Evolutionary conservation across 1,139 yeast genomes (phyloP), one percentile per base, ranked within the genome.

Genomic region (Chernovozyma sophiae-reginae): DNA sequence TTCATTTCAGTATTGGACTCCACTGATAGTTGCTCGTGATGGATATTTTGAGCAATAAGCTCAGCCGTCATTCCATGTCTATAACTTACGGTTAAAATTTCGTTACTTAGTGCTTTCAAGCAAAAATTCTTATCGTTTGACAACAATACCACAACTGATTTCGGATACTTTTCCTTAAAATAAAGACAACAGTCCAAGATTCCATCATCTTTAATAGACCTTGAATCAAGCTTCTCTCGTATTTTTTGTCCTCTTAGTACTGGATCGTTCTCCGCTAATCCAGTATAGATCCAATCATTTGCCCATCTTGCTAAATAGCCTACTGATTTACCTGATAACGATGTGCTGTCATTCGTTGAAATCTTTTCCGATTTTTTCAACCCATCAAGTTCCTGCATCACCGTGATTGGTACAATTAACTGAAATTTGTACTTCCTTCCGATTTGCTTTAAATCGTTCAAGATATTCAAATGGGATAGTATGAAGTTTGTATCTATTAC

Each of bases 51-150:
- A 0, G 84, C 81, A 25, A 87, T 83, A 27, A 74, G 43, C 16
- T 64, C 58, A 0, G 89, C 85, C 2, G 77, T 71, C 84, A 86
- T 78, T 0, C 68, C 74, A 13, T 65, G 57, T 20, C 78, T 62
- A 48, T 60, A 83, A 3, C 89, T 79, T 0, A 87, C 81, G 0
- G 96, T 86, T 27, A 79, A 61, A 0, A 87, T 55, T 0, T 69
- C 80, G 49, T 86, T 81, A 2, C 81, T 58, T 36, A 89, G 62
- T 0, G 96, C 95, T 54, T 83, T 85, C 43, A 76, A 59, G 55
- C 96, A 86, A 16, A 90, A 64, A 53, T 89, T 89, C 47, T 81
- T 82, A 55, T 90, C 97, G 55, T 89, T 85, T 0, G 96, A 82
- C 36, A 87, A 51, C 24, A 86, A 57, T 4, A 87, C 73, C 4